Evolutionary conservation across 2,329 filamentous ascomycete genomes (phyloP), one percentile per base, ranked within the genome.

Genomic region (Clarireedia monteithiana): DNA sequence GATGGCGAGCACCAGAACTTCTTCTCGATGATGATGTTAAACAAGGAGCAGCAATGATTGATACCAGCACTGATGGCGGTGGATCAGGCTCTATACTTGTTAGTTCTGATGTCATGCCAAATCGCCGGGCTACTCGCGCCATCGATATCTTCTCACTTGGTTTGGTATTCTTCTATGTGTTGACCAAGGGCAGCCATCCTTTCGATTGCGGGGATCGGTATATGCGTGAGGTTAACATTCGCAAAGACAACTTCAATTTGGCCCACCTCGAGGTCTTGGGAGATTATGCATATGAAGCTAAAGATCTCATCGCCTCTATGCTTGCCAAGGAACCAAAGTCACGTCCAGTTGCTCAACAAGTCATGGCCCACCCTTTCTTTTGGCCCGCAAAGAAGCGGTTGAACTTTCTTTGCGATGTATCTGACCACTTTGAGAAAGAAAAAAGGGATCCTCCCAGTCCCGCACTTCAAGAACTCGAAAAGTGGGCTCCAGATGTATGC

Each of bases 71-170:
- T 34, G 80, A 85, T 58, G 85, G 82, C 58, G 85, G 82, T 60
- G 79, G 81, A 23, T 83, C 81, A 14, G 80, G 79, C 14, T 75
- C 77, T n/a, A 74, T 78, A n/a, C 74, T 81, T 5, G 76, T 80
- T 7, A 76, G 75, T 42, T 75, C 82, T 12, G 80, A 82, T 17
- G 74, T 83, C 69, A 80, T 76, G 73, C 77, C 66, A 4, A 84
- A 83, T 63, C 85, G 91, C 58, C 88, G 94, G 51, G 92, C 95
- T 6, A 99, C 95, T 47, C 86, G 94, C 47, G 89, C 94, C 7
- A 96, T 97, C 59, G 94, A 99, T 68, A 96, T 99, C 26, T 99
- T 99, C 74, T 96, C 91, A 0, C 80, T 99, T 38, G 94, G 94
- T 1, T 86, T 96, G 53, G 91, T 99, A n/a, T 99, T 96, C 76